Conservation (phyloP, 208 protist genomes). For the Trichomonas vaginalis region DNA sequence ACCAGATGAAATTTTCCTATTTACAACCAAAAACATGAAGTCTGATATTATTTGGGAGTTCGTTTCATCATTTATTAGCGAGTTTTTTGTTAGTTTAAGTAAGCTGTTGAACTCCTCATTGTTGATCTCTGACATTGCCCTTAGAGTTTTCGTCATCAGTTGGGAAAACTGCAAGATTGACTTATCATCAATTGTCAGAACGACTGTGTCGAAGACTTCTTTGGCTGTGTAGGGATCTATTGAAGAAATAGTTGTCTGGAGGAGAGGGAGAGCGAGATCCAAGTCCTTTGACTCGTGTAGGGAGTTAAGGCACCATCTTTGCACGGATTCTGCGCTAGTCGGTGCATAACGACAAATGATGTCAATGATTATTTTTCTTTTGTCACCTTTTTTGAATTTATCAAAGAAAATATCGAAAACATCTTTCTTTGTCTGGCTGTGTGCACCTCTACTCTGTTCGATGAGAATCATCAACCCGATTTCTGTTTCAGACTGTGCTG, state of each 20-base stretch:
- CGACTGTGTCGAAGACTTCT: background rate
- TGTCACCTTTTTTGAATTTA: background rate
- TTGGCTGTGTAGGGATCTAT: background rate
- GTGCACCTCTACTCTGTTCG: background rate
- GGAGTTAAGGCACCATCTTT: background rate
- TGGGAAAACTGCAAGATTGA: background rate
- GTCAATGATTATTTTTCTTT: background rate
- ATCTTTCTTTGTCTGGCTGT: background rate
- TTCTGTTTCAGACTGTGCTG: background rate
- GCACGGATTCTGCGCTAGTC: background rate
- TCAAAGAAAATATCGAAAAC: background rate
- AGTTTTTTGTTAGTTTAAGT: background rate
- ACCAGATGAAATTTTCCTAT: background rate
- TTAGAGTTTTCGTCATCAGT: background rate
- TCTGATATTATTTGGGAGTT: background rate
- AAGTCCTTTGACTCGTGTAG: background rate
- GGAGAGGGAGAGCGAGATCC: background rate
- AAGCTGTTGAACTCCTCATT: background rate
- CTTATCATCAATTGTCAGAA: background rate
- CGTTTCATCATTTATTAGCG: background rate
- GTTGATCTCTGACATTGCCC: background rate
- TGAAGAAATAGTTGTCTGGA: background rate
- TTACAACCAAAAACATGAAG: background rate
- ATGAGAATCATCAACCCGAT: background rate
- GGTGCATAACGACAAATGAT: background rate